Evolutionary conservation across 441 rosid species (phyloP).

Genomic region (Syzygium syzygioides): DNA sequence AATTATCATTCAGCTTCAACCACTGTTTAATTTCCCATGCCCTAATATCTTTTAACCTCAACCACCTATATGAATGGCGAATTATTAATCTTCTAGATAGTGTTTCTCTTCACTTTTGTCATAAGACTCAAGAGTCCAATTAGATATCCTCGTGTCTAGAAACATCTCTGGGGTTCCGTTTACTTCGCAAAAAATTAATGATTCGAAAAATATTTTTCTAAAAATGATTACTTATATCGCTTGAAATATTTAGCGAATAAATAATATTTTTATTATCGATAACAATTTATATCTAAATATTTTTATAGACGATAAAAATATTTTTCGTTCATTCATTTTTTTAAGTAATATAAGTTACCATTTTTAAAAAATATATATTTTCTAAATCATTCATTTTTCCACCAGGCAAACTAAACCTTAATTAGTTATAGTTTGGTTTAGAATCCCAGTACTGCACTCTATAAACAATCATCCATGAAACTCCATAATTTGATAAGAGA

Average conservation of each 20-base stretch:
- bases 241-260: neutral
- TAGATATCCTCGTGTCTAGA: neutral
- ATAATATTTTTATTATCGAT: neutral
- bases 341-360: neutral
- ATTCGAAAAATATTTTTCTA: neutral
- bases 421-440: neutral
- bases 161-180: neutral
- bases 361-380: neutral
- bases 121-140: neutral
- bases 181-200: neutral
- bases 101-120: neutral
- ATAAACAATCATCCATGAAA: neutral
- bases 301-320: neutral
- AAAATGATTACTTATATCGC: neutral
- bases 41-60: neutral
- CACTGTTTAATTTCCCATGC: neutral
- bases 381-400: neutral
- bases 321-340: neutral
- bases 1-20: neutral
- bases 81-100: neutral
- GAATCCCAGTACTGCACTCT: neutral
- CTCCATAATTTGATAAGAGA: neutral
- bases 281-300: neutral
- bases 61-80: neutral
- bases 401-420: neutral